phyloP scores from a whole-genome alignment of 208 protist genomes.

The Wallacemonas sp. region DNA sequence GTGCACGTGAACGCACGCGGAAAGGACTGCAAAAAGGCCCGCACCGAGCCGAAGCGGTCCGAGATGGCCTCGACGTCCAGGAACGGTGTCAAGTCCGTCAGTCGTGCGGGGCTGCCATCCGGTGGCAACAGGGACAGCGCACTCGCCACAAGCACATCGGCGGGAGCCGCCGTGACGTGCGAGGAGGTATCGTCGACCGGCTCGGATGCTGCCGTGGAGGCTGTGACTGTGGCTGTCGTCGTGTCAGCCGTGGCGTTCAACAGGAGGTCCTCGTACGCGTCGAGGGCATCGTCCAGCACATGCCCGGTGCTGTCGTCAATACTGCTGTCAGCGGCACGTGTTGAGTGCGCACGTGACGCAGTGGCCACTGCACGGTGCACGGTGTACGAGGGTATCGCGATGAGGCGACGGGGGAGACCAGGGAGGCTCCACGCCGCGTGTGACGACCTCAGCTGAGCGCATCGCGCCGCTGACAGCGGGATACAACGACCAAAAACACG shows the following conservation, averaged over 20 bases:
- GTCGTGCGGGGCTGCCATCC: conserved; percentile 40
- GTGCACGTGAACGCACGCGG: conserved; percentile 46
- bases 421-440: too few relatives aligned
- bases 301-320: background rate
- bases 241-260: conserved; percentile 22
- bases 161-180: too few relatives aligned
- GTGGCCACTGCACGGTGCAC: too few relatives aligned
- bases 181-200: too few relatives aligned
- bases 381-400: too few relatives aligned
- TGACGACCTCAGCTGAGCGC: too few relatives aligned
- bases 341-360: background rate
- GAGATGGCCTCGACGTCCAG: conserved; percentile 64
- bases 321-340: background rate
- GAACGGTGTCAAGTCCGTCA: conserved; percentile 52
- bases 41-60: conserved; percentile 55
- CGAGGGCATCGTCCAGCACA: conserved; percentile 30
- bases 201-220: background rate
- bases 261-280: conserved; percentile 73
- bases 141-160: conserved; percentile 27
- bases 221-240: background rate
- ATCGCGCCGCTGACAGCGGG: too few relatives aligned
- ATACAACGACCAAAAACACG: too few relatives aligned
- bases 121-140: conserved; percentile 47
- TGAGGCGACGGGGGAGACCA: too few relatives aligned
- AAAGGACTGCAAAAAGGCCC: conserved; percentile 44